Conservation (phyloP, 2,329 filamentous ascomycete species). For the Trichoderma semiorbis region DNA sequence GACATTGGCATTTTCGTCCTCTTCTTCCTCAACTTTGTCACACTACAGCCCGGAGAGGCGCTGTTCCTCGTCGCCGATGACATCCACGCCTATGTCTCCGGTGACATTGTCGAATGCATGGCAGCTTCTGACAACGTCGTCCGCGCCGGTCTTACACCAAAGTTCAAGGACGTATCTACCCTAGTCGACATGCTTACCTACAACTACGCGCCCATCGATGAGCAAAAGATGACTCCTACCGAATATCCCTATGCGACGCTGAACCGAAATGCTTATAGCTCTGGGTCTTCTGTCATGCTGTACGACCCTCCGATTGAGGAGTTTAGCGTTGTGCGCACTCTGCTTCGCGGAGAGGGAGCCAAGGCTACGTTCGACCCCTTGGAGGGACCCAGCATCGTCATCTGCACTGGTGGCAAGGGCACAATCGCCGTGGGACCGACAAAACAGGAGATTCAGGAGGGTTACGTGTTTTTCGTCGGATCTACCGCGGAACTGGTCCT, state of each 20-base stretch:
- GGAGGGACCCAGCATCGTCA: conserved; percentile 85
- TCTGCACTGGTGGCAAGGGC: conserved; percentile 81
- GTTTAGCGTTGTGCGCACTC: conserved; percentile 82
- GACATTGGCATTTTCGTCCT: conserved; percentile 94
- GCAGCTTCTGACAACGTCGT: conserved; percentile 98
- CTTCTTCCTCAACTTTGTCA: conserved; percentile 96
- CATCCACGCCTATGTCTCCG: conserved; percentile 90
- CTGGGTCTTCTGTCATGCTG: conserved; percentile 65
- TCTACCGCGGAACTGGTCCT: conserved; percentile 80
- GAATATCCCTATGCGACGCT: conserved; percentile 85
- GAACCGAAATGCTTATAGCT: conserved; percentile 78
- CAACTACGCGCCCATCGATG: conserved; percentile 86
- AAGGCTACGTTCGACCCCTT: conserved; percentile 88
- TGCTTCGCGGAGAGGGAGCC: conserved; percentile 65
- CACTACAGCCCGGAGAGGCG: conserved; percentile 81
- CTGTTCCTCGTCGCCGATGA: conserved; percentile 96
- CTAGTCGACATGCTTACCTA: conserved; percentile 92
- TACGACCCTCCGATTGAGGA: conserved; percentile 98
- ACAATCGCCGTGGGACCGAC: conserved; percentile 83
- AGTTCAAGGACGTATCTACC: conserved; percentile 94
- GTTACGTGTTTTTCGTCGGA: conserved; percentile 80
- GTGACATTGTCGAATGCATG: conserved; percentile 99
- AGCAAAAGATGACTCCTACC: conserved; percentile 86
- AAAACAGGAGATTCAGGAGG: conserved; percentile 67
- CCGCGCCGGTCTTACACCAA: conserved; percentile 93